Evolutionary conservation across 495 filamentous ascomycete genomes (phyloP).

Genomic region (Podospora tetraspora): DNA sequence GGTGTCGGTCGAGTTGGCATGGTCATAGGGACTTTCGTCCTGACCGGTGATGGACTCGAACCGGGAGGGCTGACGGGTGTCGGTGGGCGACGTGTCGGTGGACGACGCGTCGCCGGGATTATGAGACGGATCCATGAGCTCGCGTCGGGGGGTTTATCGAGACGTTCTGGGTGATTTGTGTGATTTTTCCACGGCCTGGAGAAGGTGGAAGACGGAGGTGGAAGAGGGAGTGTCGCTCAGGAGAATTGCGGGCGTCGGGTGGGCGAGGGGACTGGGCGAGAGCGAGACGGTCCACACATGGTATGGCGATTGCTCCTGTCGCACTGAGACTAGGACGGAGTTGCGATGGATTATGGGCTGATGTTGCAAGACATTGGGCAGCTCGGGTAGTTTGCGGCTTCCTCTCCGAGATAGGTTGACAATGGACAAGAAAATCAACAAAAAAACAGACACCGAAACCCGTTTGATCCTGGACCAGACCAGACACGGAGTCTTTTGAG

Average conservation of each 20-base stretch:
- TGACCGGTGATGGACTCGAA: constrained; percentile 23
- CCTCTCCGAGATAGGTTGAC: not conserved
- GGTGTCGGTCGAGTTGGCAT: constrained; percentile 44
- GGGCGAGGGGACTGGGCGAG: not conserved
- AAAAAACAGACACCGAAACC: not conserved
- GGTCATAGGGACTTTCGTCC: constrained; percentile 36
- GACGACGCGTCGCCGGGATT: constrained; percentile 28
- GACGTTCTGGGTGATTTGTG: not conserved
- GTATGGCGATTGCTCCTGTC: not conserved
- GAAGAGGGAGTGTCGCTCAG: not conserved
- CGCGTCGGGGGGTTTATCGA: not conserved
- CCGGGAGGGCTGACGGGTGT: constrained; percentile 35
- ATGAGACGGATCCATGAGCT: constrained; percentile 37
- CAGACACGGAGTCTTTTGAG: no score
- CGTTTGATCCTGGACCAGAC: not conserved
- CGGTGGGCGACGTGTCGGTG: constrained; percentile 36
- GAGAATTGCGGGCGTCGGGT: not conserved
- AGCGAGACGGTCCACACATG: not conserved
- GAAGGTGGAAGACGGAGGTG: not conserved
- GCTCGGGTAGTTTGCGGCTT: not conserved
- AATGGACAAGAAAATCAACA: not conserved
- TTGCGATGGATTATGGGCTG: not conserved
- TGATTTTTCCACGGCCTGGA: not conserved
- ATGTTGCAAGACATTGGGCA: not conserved
- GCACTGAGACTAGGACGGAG: not conserved